These are phyloP conservation scores for Leishmania amazonensis DNA, from an alignment of 208 protist species.

Conservation along the genomic window DNA sequence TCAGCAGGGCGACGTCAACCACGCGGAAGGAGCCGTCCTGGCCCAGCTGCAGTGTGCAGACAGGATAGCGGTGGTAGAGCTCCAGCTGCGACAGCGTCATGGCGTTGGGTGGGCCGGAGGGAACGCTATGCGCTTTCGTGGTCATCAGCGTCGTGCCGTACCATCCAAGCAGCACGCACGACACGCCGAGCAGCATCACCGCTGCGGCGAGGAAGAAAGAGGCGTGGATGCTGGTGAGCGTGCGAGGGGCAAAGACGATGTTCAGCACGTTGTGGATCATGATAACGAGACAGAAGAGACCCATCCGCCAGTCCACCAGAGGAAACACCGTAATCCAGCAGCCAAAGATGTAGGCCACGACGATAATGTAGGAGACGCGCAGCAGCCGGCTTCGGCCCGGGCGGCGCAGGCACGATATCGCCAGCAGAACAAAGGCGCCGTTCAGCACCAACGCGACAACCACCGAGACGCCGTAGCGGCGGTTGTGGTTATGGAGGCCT, in stretches of 20 bases:
- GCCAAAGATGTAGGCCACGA: conserved; percentile 48
- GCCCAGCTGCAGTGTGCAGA: conserved; percentile 52
- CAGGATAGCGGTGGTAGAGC: conserved; percentile 73
- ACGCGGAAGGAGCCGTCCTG: conserved; percentile 40
- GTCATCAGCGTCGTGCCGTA: conserved; percentile 55
- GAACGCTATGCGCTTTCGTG: conserved; percentile 38
- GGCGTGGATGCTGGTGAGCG: conserved; percentile 49
- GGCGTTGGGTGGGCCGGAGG: conserved; percentile 14
- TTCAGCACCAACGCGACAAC: conserved; percentile 41
- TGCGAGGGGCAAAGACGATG: conserved; percentile 44
- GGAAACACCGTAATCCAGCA: conserved; percentile 64
- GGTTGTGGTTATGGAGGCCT: conserved; percentile 47
- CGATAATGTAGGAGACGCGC: conserved; percentile 38
- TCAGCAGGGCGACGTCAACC: conserved; percentile 58
- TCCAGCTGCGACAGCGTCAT: conserved; percentile 18
- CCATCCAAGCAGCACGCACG: conserved; percentile 68
- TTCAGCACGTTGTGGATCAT: conserved; percentile 64
- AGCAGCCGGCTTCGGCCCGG: conserved; percentile 39
- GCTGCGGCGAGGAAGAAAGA: conserved; percentile 47
- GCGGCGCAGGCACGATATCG: conserved; percentile 43
- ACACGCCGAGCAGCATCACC: conserved; percentile 44
- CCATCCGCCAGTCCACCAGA: conserved; percentile 48
- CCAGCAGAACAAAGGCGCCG: conserved; percentile 38
- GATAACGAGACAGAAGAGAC: conserved; percentile 65
- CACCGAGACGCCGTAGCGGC: conserved; percentile 39